Conservation (phyloP, 352 stramenopile genomes). For the Thalassiosira hispida region DNA sequence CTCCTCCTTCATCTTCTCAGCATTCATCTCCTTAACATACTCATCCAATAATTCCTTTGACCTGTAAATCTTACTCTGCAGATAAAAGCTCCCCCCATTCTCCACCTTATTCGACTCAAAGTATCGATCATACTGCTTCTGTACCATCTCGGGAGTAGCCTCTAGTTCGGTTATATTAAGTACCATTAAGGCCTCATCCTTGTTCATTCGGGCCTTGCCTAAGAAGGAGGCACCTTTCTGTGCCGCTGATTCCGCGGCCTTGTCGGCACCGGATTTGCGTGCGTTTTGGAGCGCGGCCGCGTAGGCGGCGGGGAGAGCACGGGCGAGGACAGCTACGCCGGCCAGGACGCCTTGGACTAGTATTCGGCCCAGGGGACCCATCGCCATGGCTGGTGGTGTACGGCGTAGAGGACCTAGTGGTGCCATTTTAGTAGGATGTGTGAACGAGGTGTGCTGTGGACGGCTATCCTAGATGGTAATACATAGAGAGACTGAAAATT, state of each 20-base stretch:
- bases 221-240: conserved; percentile 45
- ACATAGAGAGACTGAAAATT: neutral
- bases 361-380: conserved; percentile 77
- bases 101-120: conserved; percentile 86
- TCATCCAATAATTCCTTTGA: conserved; percentile 86
- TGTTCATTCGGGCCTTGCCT: conserved; percentile 53
- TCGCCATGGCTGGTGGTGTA: conserved; percentile 67
- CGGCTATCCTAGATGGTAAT: neutral
- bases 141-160: conserved; percentile 52
- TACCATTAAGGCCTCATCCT: conserved; percentile 68
- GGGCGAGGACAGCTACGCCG: conserved; percentile 85
- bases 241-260: conserved; percentile 50
- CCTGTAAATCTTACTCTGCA: conserved; percentile 87
- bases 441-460: no score
- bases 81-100: conserved; percentile 86
- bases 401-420: conserved; percentile 63
- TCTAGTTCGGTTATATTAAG: conserved; percentile 72
- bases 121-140: conserved; percentile 86
- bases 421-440: neutral
- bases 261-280: conserved; percentile 66
- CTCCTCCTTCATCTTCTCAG: conserved; percentile 61
- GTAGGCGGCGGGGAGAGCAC: conserved; percentile 89
- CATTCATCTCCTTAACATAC: conserved; percentile 77
- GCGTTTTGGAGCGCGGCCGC: conserved; percentile 78
- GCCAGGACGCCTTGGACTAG: conserved; percentile 83